phyloP scores from a whole-genome alignment of 768 basidiomycete genomes.

The Tylopilus sp. region DNA sequence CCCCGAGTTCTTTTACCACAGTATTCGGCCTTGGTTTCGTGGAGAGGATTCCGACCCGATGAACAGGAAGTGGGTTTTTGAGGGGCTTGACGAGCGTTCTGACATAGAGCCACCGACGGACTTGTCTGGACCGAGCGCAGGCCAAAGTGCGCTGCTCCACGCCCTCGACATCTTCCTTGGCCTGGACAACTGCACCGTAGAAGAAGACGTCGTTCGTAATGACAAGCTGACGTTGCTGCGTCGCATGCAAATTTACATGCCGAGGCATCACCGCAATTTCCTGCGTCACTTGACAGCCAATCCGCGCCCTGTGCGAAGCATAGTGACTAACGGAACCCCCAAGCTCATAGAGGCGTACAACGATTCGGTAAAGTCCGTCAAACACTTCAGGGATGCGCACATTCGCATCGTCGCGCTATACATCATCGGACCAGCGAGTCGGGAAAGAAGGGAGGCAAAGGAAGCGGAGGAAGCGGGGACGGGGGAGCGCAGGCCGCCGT shows the following conservation, averaged over 20 bases:
- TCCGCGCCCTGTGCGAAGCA: constrained; percentile 56
- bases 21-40: constrained; percentile 78
- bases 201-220: constrained; percentile 4
- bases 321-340: constrained; percentile 38
- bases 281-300: constrained; percentile 59
- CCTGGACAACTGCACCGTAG: constrained; percentile 45
- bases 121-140: constrained; percentile 77
- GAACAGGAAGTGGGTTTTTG: constrained; percentile 52
- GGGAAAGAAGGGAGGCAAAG: constrained; percentile 8
- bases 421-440: constrained; percentile 65
- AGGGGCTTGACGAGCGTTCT: constrained; percentile 51
- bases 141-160: constrained; percentile 77
- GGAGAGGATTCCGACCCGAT: constrained; percentile 56
- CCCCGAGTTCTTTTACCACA: constrained; percentile 68
- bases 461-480: constrained; percentile 7
- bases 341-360: constrained; percentile 58
- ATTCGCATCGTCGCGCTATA: constrained; percentile 72
- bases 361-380: constrained; percentile 57
- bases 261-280: constrained; percentile 75
- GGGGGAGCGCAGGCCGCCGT: constrained; percentile 23
- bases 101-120: constrained; percentile 45
- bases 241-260: constrained; percentile 83
- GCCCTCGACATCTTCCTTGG: constrained; percentile 72
- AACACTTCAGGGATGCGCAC: constrained; percentile 72
- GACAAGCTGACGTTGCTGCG: constrained; percentile 48